phyloP scores from a whole-genome alignment of 192 early-diverging fungal genomes.

The Glomus cerebriforme region DNA sequence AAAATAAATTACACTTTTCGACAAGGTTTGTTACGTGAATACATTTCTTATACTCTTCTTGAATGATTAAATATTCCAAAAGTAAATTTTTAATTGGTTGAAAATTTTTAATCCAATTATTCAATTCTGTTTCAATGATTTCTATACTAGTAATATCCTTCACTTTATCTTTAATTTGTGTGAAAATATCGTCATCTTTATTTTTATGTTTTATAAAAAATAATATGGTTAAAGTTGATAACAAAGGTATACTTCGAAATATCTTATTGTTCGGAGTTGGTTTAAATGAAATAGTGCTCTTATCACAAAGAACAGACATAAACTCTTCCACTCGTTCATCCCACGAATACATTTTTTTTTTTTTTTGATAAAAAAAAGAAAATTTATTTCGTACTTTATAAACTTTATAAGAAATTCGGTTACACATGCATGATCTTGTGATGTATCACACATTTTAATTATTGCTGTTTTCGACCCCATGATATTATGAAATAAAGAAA shows the following conservation, averaged over 20 bases:
- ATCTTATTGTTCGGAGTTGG: not conserved
- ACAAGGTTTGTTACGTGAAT: not conserved
- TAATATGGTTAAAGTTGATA: not conserved
- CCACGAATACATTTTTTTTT: not conserved
- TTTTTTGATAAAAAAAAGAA: too few species aligned
- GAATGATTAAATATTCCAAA: not conserved
- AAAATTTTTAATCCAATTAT: not conserved
- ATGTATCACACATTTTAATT: too few species aligned
- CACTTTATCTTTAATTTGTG: not conserved
- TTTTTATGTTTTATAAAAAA: not conserved
- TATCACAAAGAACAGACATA: not conserved
- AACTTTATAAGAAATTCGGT: too few species aligned
- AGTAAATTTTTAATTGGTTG: not conserved
- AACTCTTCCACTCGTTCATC: not conserved
- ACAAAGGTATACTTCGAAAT: not conserved
- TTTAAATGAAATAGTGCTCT: not conserved
- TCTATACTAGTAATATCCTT: not conserved
- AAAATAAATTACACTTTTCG: not conserved
- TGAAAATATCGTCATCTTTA: not conserved
- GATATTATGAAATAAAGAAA: too few species aligned
- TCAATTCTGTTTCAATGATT: not conserved
- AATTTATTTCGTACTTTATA: too few species aligned
- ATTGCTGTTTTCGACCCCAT: too few species aligned
- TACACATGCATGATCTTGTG: too few species aligned
- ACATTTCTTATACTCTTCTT: not conserved